A percentile compares a stretch with the other conserved stretches of the same genome.
These are phyloP conservation scores for Ilex aquifolium DNA, from an alignment of 257 asterid genomes.

Conservation along the genomic window DNA sequence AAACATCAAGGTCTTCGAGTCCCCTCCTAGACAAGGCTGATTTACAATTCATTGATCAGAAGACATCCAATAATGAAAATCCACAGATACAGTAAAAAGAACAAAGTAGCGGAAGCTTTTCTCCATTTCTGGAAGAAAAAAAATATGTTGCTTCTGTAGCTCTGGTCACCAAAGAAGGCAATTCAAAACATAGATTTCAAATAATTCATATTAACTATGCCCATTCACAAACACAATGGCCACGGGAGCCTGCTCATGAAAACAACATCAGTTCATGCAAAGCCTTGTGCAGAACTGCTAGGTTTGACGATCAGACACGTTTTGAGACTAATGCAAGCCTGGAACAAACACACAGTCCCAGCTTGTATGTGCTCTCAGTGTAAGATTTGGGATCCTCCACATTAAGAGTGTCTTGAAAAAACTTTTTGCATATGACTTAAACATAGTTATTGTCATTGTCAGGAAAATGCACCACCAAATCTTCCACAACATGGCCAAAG, in stretches of 20 bases:
- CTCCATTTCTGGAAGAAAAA: neutral
- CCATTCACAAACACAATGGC: neutral
- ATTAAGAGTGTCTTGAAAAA: neutral
- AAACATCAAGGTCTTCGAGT: constrained; percentile 89
- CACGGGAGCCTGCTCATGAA: no score
- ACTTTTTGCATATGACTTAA: neutral
- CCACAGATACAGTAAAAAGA: neutral
- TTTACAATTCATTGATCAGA: constrained; percentile 12
- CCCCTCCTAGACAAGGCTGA: constrained; percentile 99
- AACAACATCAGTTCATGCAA: no score
- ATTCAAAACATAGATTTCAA: neutral
- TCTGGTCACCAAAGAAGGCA: neutral
- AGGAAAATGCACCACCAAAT: neutral
- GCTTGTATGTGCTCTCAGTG: neutral
- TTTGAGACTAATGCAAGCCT: no score
- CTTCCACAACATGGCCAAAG: neutral
- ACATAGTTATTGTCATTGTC: neutral
- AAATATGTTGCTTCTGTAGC: neutral
- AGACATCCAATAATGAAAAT: neutral
- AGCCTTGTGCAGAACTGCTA: no score
- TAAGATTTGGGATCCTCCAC: neutral
- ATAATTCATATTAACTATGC: neutral
- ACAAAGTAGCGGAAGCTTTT: neutral
- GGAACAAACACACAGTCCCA: neutral
- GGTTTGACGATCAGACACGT: no score